Evolutionary conservation across 495 filamentous ascomycete species (phyloP).

Genomic region (Podospora appendiculata): DNA sequence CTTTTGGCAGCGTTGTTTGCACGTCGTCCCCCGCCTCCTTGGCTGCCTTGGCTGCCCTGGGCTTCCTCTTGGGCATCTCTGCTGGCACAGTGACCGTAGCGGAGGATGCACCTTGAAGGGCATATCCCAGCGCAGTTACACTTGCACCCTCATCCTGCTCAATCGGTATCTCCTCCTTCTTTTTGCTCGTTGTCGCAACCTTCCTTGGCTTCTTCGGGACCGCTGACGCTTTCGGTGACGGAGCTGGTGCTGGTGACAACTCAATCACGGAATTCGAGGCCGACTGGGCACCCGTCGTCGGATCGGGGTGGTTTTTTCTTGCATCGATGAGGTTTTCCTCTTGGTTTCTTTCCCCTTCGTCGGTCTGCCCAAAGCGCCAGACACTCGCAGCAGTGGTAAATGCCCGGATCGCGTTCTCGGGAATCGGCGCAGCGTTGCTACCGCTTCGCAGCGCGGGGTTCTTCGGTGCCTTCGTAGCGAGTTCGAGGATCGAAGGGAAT

Average conservation of each 20-base stretch:
- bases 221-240: neutral
- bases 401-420: slow-evolving; percentile 18
- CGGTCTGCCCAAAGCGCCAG: slow-evolving; percentile 11
- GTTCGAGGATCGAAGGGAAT: slow-evolving; percentile 33
- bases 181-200: neutral
- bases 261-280: neutral
- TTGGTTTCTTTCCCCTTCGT: neutral
- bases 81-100: neutral
- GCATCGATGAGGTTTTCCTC: neutral
- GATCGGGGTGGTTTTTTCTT: neutral
- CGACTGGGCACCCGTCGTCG: neutral
- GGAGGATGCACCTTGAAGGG: neutral
- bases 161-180: neutral
- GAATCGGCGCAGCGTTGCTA: slow-evolving; percentile 24
- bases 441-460: slow-evolving; percentile 23
- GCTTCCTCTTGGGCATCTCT: slow-evolving; percentile 5
- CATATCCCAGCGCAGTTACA: too few species aligned
- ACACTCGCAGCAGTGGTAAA: slow-evolving; percentile 37
- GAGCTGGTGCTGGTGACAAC: neutral
- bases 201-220: neutral
- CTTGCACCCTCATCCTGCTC: too few species aligned
- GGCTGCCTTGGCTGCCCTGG: slow-evolving; percentile 2
- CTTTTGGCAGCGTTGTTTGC: slow-evolving; percentile 24
- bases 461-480: slow-evolving; percentile 25
- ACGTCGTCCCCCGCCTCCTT: slow-evolving; percentile 13